These are phyloP conservation scores for Balakata baccata DNA, from an alignment of 345 rosid genomes.

Conservation along the genomic window DNA sequence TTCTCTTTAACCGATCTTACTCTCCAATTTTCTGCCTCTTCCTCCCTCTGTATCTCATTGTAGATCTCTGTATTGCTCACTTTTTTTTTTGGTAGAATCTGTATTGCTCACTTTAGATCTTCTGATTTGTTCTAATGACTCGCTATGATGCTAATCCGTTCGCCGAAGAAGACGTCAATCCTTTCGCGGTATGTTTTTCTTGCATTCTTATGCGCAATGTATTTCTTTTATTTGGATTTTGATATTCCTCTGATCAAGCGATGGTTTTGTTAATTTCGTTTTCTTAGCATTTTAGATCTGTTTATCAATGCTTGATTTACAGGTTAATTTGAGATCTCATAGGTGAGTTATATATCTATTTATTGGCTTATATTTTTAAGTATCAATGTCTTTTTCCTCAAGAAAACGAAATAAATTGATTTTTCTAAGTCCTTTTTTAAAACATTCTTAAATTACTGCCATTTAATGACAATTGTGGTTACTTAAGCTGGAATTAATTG, in stretches of 20 bases:
- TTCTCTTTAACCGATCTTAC: neutral
- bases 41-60: neutral
- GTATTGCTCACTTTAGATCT: neutral
- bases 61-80: neutral
- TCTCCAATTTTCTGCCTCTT: neutral
- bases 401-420: neutral
- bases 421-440: neutral
- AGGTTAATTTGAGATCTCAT: neutral
- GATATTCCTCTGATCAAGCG: neutral
- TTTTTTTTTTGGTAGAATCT: no score
- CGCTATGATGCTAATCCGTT: conserved; percentile 70
- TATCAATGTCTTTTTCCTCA: no score
- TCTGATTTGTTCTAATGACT: conserved; percentile 49
- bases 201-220: neutral
- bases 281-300: neutral
- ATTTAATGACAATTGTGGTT: neutral
- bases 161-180: conserved; percentile 85
- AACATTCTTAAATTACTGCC: neutral
- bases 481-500: neutral
- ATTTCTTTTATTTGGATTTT: neutral
- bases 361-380: no score
- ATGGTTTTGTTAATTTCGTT: neutral
- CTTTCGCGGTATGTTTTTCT: conserved; percentile 66
- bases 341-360: neutral
- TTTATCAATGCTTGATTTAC: neutral